Base-by-base conservation (phyloP, 371 early-diverging fungal genomes). In the Smittium mucronatum region DNA sequence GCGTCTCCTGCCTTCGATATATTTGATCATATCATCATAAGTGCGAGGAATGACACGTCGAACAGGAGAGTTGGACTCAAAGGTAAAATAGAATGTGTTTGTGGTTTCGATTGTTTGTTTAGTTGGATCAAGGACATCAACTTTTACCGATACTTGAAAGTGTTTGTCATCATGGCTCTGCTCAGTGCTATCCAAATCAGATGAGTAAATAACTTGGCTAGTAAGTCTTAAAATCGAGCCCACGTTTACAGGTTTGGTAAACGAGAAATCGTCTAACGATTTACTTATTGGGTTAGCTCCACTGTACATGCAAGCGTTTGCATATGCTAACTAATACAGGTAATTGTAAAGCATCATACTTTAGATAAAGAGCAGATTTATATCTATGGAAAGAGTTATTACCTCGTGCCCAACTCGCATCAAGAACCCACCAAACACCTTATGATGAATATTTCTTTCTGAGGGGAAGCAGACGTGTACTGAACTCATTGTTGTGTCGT, bases 361-460 rank as follows among this genome's bases (percentile, higher is more conserved):
- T 21, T 21, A 21, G 26, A 57, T 57, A 17, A 57, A 57, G 21
- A 57, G 57, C 57, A 57, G 21, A 21, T 57, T 21, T 21, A 21
- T 21, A 21, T 21, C 26, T 57, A 21, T 21, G 17, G 57, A 21
- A 57, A 21, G 57, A 21, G 33, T 5, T 30, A 30, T 58, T 68
- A 68, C 68, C 68, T 91, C 90, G 71, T 84, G 89, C 1, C 90
- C 92, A 60, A 88, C 80, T 36, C 87, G 85, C 89, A 89, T 88
- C 60, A 88, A 70, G 65, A 86, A 88, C 32, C 89, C 90, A 70
- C 97, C 97, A 85, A 97, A 97, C 58, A 96, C 90, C 75, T 88
- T 90, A 72, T 89, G 86, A 75, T 97, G 93, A 36, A 97, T 87
- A 71, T 97, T 97, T 58, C 95, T 87, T 64, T 93, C 89, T 69